phyloP scores from a whole-genome alignment of 768 basidiomycete species.

The Pleurotus salmoneostramineus region DNA sequence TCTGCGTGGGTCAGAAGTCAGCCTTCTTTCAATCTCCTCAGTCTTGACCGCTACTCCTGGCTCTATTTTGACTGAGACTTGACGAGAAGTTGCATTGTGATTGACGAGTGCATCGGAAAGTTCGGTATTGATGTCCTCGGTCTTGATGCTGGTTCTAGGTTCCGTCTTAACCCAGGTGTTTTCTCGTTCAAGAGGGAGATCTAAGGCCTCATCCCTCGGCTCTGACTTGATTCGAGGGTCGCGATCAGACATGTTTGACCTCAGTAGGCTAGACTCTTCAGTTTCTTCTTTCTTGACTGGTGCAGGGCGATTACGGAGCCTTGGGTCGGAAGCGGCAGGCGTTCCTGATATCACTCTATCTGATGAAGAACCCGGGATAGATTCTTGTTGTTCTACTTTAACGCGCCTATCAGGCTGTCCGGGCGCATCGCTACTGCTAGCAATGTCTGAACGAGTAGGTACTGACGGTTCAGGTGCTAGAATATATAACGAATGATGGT shows the following conservation, averaged over 20 bases:
- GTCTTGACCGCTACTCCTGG: not conserved
- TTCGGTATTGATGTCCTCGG: no score
- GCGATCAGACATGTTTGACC: not conserved
- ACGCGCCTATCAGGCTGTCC: no score
- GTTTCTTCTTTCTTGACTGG: not conserved
- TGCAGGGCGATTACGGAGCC: no score
- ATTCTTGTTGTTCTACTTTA: no score
- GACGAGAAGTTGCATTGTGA: not conserved
- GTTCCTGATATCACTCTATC: no score
- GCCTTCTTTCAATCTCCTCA: not conserved
- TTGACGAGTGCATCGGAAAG: not conserved
- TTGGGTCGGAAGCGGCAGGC: no score
- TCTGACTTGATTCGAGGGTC: not conserved
- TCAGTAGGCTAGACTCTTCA: not conserved
- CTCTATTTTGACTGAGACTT: not conserved
- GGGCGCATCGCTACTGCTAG: no score
- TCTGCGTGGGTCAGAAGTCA: not conserved
- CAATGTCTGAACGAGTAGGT: no score
- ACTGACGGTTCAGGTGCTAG: no score
- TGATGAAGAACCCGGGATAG: no score
- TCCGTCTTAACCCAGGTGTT: not conserved
- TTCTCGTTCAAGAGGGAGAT: not conserved
- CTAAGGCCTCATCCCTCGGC: not conserved
- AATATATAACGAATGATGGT: not conserved
- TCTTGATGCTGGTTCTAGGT: no score